Base-by-base conservation (phyloP, 108 stramenopile species). In the Mediolabrus comicus region DNA sequence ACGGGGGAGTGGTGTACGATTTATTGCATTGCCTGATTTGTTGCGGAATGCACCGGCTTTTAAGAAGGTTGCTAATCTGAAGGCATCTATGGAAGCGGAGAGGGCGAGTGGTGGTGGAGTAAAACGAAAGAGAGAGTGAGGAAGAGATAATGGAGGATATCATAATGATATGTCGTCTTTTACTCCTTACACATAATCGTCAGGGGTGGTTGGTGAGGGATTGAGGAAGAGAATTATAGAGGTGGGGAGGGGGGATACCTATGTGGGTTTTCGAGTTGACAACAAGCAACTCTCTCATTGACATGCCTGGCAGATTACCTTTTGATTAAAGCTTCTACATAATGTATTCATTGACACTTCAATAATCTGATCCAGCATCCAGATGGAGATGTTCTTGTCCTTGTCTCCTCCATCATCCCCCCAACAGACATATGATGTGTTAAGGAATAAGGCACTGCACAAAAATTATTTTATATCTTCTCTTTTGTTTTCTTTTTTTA, bases 11-110 rank as follows among this genome's bases (percentile, higher is more conserved):
- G 94, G 95, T 27, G 87, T 98, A 59, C 88, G 97, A 67, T 95
- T 98, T 67, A 92, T 98, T 66, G 94, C 95, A 2, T 69, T 98
- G 46, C 98, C 98, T n/a, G 96, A 97, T 46, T 71, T 98, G 59
- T 80, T 98, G 55, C 92, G 96, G 80, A 95, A 92, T 79, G 95
- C 98, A 9, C 97, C 98, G 7, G 86, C 97, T 22, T 97, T 98
- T 72, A 95, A 97, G 80, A 96, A 91, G 62, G 96, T 98, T 26
- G 81, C 92, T 39, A 84, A 72, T 54, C 90, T 95, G 92, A 94
- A 96, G 71, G 88, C 90, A 62, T 95, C 92, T 86, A 86, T 92
- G 84, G 93, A 91, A 62, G 80, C 76, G 56, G 80, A 73, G 34
- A 51, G 65, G 27, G 75, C 69, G 60, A 74, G 72, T 64, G 66